phyloP scores from a whole-genome alignment of 2,329 filamentous ascomycete genomes.

The Fusarium drepaniforme region DNA sequence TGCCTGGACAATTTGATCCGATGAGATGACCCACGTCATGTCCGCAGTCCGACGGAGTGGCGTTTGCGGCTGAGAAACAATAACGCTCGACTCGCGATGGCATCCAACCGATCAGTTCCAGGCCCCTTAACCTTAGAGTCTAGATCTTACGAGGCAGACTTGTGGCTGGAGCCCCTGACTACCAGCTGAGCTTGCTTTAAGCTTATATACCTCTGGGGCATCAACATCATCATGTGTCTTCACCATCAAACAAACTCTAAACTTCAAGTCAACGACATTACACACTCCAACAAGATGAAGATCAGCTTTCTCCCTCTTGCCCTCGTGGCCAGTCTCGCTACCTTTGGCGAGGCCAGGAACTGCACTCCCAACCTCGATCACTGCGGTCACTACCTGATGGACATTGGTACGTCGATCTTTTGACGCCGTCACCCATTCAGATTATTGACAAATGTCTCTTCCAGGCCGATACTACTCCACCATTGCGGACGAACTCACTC shows the following conservation, averaged over 20 bases:
- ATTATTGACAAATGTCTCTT: neutral
- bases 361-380: conserved; percentile 20
- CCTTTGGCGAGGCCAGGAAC: conserved; percentile 20
- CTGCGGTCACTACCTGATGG: conserved; percentile 13
- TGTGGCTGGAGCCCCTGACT: conserved; percentile 1
- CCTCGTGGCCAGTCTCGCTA: conserved; percentile 16
- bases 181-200: conserved; percentile 2
- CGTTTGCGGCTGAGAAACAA: conserved; percentile 3
- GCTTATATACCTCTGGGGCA: conserved; percentile 7
- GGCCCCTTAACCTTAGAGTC: neutral
- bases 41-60: neutral
- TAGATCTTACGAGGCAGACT: conserved; percentile 2
- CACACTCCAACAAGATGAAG: conserved; percentile 9
- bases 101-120: neutral
- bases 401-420: conserved; percentile 4
- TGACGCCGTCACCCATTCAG: too few species aligned
- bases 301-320: conserved; percentile 14
- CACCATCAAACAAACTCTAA: neutral
- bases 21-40: conserved; percentile 1
- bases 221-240: neutral
- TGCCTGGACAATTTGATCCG: neutral
- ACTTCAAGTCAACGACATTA: neutral
- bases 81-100: neutral
- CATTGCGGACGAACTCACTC: conserved; percentile 13
- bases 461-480: conserved; percentile 13